Conservation (phyloP, 495 filamentous ascomycete species). For the Penicillium bovifimosum region DNA sequence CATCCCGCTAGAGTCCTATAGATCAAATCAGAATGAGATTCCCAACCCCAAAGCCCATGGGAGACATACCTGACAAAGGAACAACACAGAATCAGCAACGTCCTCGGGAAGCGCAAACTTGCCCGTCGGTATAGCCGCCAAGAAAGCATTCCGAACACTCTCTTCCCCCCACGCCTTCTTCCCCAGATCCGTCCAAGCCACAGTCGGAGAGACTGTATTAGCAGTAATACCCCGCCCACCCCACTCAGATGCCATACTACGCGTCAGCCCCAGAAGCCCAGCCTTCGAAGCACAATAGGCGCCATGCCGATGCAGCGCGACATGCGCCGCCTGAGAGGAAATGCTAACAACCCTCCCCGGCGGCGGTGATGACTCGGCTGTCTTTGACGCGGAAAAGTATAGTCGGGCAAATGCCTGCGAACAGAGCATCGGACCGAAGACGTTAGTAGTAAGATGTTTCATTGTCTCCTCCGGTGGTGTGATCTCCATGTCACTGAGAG, state of each 20-base stretch:
- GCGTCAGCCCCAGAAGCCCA: slow-evolving; percentile 40
- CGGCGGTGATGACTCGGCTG: slow-evolving; percentile 16
- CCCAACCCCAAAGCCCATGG: background rate
- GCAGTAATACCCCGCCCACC: slow-evolving; percentile 31
- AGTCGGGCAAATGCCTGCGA: slow-evolving; percentile 36
- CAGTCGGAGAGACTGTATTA: slow-evolving; percentile 37
- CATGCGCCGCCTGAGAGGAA: slow-evolving; percentile 36
- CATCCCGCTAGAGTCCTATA: slow-evolving; percentile 41
- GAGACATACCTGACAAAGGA: slow-evolving; percentile 32
- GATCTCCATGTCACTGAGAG: slow-evolving; percentile 35
- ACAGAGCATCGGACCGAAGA: slow-evolving; percentile 39
- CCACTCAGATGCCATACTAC: slow-evolving; percentile 46
- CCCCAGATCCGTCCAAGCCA: slow-evolving; percentile 38
- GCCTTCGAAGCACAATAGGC: slow-evolving; percentile 48
- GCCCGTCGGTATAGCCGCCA: slow-evolving; percentile 34
- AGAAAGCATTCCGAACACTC: slow-evolving; percentile 27
- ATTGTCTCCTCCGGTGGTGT: slow-evolving; percentile 36
- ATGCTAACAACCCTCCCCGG: slow-evolving; percentile 37
- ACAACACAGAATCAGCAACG: slow-evolving; percentile 35
- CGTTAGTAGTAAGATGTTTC: slow-evolving; percentile 36
- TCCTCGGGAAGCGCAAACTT: slow-evolving; percentile 41
- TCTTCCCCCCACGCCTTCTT: slow-evolving; percentile 38
- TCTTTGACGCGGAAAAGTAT: slow-evolving; percentile 26
- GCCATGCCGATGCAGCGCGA: slow-evolving; percentile 35
- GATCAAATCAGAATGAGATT: slow-evolving; percentile 3